Evolutionary conservation across 495 filamentous ascomycete genomes (phyloP).

Genomic region (Delitschia confertaspora): DNA sequence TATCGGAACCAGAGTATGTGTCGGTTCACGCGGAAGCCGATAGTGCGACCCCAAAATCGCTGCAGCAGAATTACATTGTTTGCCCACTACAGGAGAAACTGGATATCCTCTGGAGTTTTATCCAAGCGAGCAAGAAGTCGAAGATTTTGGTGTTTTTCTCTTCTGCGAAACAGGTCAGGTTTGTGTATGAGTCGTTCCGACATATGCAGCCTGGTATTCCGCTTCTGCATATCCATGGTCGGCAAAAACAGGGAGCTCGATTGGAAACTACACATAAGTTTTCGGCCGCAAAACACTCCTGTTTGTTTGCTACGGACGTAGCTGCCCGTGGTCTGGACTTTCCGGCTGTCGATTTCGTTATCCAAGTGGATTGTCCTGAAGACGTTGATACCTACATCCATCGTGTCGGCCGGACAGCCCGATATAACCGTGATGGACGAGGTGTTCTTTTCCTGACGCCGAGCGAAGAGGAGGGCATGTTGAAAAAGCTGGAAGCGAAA

Average conservation of each 20-base stretch:
- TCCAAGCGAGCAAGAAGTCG: slow-evolving; percentile 74
- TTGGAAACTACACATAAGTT: slow-evolving; percentile 80
- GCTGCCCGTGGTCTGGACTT: slow-evolving; percentile 91
- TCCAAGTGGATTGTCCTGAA: slow-evolving; percentile 90
- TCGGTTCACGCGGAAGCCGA: slow-evolving; percentile 78
- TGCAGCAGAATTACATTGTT: slow-evolving; percentile 87
- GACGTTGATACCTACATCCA: slow-evolving; percentile 98
- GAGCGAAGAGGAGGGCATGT: slow-evolving; percentile 79
- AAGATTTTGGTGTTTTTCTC: slow-evolving; percentile 94
- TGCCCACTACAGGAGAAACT: slow-evolving; percentile 79
- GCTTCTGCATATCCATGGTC: slow-evolving; percentile 87
- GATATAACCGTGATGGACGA: slow-evolving; percentile 79
- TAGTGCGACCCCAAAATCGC: slow-evolving; percentile 69
- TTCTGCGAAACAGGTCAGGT: slow-evolving; percentile 91
- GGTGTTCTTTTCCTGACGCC: slow-evolving; percentile 90
- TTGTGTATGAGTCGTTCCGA: slow-evolving; percentile 86
- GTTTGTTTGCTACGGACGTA: slow-evolving; percentile 92
- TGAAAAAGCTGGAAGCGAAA: slow-evolving; percentile 72
- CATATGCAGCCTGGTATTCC: slow-evolving; percentile 92
- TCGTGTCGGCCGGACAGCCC: slow-evolving; percentile 85
- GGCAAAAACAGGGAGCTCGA: slow-evolving; percentile 83
- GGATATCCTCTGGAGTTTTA: slow-evolving; percentile 84
- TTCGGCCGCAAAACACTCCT: slow-evolving; percentile 64
- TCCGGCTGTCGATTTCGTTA: slow-evolving; percentile 94
- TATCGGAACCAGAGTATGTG: slow-evolving; percentile 89